Base-by-base conservation (phyloP, 306 rosid genomes). In the Phaseolus lunatus region DNA sequence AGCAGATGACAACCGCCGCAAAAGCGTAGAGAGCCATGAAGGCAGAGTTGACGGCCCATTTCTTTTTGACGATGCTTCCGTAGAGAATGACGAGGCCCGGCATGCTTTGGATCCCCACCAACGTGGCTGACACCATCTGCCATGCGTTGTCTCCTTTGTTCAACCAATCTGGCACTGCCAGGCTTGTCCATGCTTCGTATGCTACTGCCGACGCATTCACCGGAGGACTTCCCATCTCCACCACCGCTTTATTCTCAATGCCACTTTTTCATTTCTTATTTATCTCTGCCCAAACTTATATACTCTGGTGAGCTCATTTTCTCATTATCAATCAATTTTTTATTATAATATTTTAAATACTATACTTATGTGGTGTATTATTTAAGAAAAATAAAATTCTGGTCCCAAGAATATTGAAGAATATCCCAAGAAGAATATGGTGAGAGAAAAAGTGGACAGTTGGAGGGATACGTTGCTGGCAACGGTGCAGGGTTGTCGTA, bases 141-240 rank as follows among this genome's bases (percentile, higher is more conserved):
- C 91, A 89, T 37, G 90, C 63, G 86, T 89, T 89, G 86, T 89
- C 91, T 8, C 91, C 94, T 70, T 89, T 89, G 88, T 89, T 89
- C 52, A 89, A 15, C 94, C 94, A 89, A 0, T 43, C 85, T 0
- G 90, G 94, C 2, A 85, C 89, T 0, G 87, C 85, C 1, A 7
- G 26, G 9, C 67, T 56, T 4, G 83, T 70, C 52, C 75, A 76
- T 35, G 85, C 78, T 13, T 22, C 24, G 75, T 89, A 89, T n/a
- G 93, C 90, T 9, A 61, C 1, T 1, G 86, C 84, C 29, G 82
- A 27, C 0, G 79, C 29, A 47, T 61, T 61, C 64, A 53, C 73
- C 0, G 85, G 80, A 50, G 87, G 58, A 64, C 68, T 41, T 1
- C 78, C 84, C 87, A 85, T 79, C 26, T 0, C 19, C 33, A 56